Evolutionary conservation across 2,329 filamentous ascomycete species (phyloP).

Genomic region (Diaporthe citrichinensis): DNA sequence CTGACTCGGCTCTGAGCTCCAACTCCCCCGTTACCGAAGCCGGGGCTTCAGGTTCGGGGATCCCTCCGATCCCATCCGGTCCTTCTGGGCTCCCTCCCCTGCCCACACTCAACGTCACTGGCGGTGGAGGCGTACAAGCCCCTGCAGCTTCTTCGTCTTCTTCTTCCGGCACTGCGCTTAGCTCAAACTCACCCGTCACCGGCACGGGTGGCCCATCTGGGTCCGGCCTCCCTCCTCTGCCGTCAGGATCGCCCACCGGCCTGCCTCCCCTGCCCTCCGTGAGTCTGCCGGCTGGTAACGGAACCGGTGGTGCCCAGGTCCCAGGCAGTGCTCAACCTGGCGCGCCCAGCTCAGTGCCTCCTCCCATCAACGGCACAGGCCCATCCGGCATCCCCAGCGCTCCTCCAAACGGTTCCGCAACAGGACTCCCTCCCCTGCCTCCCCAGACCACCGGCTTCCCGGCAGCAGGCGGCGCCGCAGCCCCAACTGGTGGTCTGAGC

Average conservation of each 20-base stretch:
- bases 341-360: not conserved
- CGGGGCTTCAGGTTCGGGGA: not conserved
- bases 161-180: not conserved
- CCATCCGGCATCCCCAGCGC: not conserved
- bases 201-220: not conserved
- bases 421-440: not conserved
- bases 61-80: not conserved
- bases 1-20: constrained; percentile 12
- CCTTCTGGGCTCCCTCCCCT: constrained; percentile 12
- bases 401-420: constrained; percentile 1
- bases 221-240: not conserved
- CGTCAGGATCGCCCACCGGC: not conserved
- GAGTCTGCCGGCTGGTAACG: not conserved
- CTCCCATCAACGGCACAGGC: not conserved
- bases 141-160: not conserved
- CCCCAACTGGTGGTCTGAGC: constrained; percentile 21
- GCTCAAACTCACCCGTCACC: constrained; percentile 1
- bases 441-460: constrained; percentile 6
- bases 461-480: constrained; percentile 21
- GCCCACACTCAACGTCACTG: constrained; percentile 18
- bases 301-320: not conserved
- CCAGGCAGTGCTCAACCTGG: not conserved
- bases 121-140: not conserved
- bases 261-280: constrained; percentile 2
- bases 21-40: constrained; percentile 16